Conservation (phyloP, 768 basidiomycete species). For the Polyporus arcularius region DNA sequence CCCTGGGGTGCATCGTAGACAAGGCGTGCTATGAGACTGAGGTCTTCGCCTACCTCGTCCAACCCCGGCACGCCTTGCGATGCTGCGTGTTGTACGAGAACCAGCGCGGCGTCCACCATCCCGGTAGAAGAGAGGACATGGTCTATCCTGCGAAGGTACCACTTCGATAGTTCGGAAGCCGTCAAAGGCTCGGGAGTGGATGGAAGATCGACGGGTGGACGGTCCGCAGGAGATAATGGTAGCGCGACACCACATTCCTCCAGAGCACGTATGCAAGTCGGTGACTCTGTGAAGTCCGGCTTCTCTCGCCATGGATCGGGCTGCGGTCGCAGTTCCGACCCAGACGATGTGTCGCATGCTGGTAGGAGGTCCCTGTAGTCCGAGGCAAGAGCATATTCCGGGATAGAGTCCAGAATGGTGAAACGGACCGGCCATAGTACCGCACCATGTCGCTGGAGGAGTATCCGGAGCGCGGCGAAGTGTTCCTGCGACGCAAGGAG, state of each 20-base stretch:
- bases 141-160: conserved; percentile 75
- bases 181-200: conserved; percentile 38
- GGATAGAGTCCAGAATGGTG: conserved; percentile 69
- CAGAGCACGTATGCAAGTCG: conserved; percentile 45
- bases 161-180: conserved; percentile 55
- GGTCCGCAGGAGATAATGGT: neutral
- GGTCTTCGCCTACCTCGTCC: conserved; percentile 88
- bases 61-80: conserved; percentile 76
- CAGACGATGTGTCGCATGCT: conserved; percentile 48
- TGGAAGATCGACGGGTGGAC: neutral
- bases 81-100: conserved; percentile 82
- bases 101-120: conserved; percentile 77
- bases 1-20: conserved; percentile 72
- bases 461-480: conserved; percentile 55
- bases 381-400: conserved; percentile 69
- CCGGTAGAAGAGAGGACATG: conserved; percentile 65
- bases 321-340: conserved; percentile 41
- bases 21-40: conserved; percentile 81
- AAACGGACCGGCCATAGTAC: conserved; percentile 71
- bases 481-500: conserved; percentile 64
- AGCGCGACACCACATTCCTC: conserved; percentile 26
- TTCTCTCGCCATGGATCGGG: conserved; percentile 50
- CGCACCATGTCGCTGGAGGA: conserved; percentile 58
- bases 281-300: conserved; percentile 60
- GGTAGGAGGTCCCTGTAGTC: conserved; percentile 67